These are phyloP conservation scores for Pseudogymnoascus sp. DNA, from an alignment of 2,329 filamentous ascomycete genomes.

Conservation along the genomic window DNA sequence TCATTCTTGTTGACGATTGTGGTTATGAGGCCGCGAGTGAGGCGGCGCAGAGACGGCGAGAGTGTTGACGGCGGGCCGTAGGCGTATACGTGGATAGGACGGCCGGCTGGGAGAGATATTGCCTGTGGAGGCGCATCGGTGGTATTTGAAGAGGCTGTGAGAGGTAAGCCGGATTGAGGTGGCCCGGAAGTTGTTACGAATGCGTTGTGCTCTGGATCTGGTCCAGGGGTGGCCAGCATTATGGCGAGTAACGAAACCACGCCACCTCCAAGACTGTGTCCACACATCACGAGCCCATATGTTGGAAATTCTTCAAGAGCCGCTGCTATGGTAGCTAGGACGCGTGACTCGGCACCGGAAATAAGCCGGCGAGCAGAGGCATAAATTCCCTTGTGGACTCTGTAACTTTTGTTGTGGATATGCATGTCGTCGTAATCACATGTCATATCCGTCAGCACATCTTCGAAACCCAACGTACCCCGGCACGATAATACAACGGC, in stretches of 20 bases:
- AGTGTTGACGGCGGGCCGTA: slow-evolving; percentile 70
- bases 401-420: slow-evolving; percentile 44
- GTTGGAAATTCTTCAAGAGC: slow-evolving; percentile 47
- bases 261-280: slow-evolving; percentile 48
- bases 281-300: slow-evolving; percentile 49
- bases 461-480: slow-evolving; percentile 50
- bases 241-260: slow-evolving; percentile 49
- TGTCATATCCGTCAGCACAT: slow-evolving; percentile 50
- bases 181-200: slow-evolving; percentile 52
- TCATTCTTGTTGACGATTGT: slow-evolving; percentile 68
- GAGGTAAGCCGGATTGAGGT: slow-evolving; percentile 36
- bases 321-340: slow-evolving; percentile 45
- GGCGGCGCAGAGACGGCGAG: slow-evolving; percentile 60
- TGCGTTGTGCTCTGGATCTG: slow-evolving; percentile 36
- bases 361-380: slow-evolving; percentile 46
- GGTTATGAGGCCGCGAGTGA: slow-evolving; percentile 67
- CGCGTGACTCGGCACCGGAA: slow-evolving; percentile 40
- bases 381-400: slow-evolving; percentile 51
- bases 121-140: slow-evolving; percentile 21
- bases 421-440: slow-evolving; percentile 46
- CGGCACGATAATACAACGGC: slow-evolving; percentile 48
- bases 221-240: slow-evolving; percentile 44
- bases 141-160: slow-evolving; percentile 43
- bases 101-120: slow-evolving; percentile 54
- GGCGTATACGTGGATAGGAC: slow-evolving; percentile 71